These are phyloP conservation scores for Pistacia atlantica DNA, from an alignment of 345 rosid genomes.

Conservation along the genomic window DNA sequence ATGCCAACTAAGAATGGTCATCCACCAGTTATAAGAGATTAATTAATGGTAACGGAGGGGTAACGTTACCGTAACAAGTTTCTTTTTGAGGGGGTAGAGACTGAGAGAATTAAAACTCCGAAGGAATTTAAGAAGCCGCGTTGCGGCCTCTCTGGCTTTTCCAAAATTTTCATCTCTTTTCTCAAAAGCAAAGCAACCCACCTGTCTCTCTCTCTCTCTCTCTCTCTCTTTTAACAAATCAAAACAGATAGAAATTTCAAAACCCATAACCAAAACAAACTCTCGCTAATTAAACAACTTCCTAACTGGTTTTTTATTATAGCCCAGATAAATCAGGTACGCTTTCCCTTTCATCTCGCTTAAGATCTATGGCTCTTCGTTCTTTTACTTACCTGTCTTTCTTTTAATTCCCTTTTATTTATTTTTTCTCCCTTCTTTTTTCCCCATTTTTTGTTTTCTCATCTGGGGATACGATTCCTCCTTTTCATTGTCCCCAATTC, in stretches of 20 bases:
- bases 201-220: not conserved
- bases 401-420: not conserved
- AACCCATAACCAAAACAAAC: not conserved
- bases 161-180: not conserved
- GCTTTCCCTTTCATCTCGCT: constrained; percentile 13
- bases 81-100: no score
- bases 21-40: no score
- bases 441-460: constrained; percentile 10
- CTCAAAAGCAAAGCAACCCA: not conserved
- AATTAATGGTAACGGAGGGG: no score
- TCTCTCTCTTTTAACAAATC: not conserved
- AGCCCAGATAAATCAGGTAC: constrained; percentile 12
- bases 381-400: not conserved
- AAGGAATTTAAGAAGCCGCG: no score
- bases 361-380: constrained; percentile 1
- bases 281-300: not conserved
- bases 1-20: no score
- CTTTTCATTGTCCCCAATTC: constrained; percentile 2
- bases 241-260: not conserved
- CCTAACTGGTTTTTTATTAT: not conserved
- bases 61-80: no score
- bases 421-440: not conserved
- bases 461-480: constrained; percentile 6
- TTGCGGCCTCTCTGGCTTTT: not conserved
- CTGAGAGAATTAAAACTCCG: no score